These are phyloP conservation scores for Podaxis rugospora DNA, from an alignment of 768 basidiomycete genomes.

Conservation along the genomic window DNA sequence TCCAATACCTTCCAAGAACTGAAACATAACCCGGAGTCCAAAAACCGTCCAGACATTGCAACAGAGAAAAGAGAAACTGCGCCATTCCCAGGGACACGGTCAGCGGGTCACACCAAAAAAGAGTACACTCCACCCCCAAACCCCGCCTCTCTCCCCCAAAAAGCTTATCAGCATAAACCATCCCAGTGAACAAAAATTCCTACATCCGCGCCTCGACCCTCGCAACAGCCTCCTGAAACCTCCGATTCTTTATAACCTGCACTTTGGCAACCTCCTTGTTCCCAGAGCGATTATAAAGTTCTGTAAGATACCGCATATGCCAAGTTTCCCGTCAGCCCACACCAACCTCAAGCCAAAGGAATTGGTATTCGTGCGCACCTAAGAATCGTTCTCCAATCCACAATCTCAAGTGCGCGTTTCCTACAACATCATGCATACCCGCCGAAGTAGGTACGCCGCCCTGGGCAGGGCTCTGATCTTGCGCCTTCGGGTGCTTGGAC, in stretches of 20 bases:
- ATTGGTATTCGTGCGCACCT: conserved; percentile 36
- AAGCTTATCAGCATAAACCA: neutral
- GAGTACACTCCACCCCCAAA: neutral
- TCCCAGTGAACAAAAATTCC: neutral
- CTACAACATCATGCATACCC: conserved; percentile 31
- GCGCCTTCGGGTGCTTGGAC: conserved; percentile 16
- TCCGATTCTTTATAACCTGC: conserved; percentile 42
- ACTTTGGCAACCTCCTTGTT: conserved; percentile 42
- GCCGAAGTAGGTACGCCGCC: neutral
- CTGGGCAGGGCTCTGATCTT: neutral
- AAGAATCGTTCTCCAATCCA: conserved; percentile 72
- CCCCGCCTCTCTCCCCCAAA: neutral
- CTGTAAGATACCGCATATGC: conserved; percentile 25
- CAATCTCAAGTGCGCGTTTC: conserved; percentile 60
- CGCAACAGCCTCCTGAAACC: conserved; percentile 21
- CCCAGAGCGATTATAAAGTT: conserved; percentile 54
- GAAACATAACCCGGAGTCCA: neutral
- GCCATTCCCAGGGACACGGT: neutral
- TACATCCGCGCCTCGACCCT: conserved; percentile 17
- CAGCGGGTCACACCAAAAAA: neutral
- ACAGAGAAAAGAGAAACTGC: neutral
- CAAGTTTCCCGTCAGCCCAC: neutral
- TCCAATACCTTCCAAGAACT: neutral
- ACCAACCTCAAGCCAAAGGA: conserved; percentile 1
- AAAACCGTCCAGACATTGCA: neutral